phyloP scores from a whole-genome alignment of 345 rosid species.

The Eucalyptus rudis region DNA sequence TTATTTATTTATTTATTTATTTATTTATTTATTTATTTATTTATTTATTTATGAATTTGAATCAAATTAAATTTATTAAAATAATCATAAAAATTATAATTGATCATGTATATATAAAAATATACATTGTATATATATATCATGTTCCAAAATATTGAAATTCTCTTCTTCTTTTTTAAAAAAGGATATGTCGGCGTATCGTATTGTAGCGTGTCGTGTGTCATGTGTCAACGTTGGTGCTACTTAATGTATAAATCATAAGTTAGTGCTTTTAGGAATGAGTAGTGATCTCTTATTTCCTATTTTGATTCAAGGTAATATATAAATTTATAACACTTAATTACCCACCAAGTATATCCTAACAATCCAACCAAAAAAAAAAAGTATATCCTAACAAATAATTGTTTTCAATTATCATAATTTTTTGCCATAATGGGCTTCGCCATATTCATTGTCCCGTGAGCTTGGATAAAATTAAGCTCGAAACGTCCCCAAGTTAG shows the following conservation, averaged over 20 bases:
- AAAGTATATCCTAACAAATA: no score
- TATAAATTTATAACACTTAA: neutral
- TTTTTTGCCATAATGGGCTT: neutral
- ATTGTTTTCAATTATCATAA: neutral
- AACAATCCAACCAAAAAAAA: no score
- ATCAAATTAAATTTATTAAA: no score
- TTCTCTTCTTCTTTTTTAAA: no score
- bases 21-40: no score
- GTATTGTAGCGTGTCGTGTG: rapidly evolving
- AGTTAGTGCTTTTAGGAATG: neutral
- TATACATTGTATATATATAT: no score
- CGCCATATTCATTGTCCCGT: neutral
- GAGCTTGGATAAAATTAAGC: neutral
- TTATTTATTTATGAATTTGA: no score
- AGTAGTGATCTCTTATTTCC: neutral
- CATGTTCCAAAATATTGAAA: rapidly evolving
- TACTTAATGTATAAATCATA: neutral
- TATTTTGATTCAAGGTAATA: neutral
- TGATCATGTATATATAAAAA: rapidly evolving
- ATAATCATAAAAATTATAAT: no score
- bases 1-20: no score
- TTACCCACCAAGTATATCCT: neutral
- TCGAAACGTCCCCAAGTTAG: neutral
- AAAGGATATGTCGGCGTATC: rapidly evolving
- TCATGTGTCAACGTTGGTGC: rapidly evolving